Evolutionary conservation across 805 yeast species (phyloP).

Genomic region (Phaffomyces thermotolerans): DNA sequence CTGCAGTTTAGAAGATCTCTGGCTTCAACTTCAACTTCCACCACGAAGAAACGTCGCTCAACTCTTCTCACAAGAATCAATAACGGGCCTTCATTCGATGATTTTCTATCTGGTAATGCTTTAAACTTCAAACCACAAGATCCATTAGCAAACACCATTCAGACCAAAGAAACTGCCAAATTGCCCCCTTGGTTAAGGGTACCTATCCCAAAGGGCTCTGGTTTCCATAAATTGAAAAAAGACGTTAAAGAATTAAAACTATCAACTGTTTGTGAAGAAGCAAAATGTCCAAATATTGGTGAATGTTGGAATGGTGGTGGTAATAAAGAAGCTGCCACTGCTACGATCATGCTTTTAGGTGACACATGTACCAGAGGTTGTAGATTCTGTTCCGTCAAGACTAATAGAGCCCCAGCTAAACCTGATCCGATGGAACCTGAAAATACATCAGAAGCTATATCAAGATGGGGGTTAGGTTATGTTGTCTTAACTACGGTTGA

Average conservation of each 20-base stretch:
- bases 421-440: constrained; percentile 97
- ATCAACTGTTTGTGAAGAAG: constrained; percentile 97
- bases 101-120: constrained; percentile 79
- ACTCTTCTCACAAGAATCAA: constrained; percentile 32
- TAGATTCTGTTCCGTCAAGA: constrained; percentile 94
- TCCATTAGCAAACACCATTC: constrained; percentile 61
- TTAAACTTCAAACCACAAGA: constrained; percentile 48
- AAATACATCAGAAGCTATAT: constrained; percentile 94
- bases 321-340: constrained; percentile 81
- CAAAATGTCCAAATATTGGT: constrained; percentile 98
- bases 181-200: constrained; percentile 93
- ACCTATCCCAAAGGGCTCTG: constrained; percentile 92
- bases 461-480: constrained; percentile 97
- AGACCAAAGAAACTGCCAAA: constrained; percentile 24
- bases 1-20: constrained; percentile 1
- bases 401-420: constrained; percentile 77
- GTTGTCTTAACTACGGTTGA: constrained; percentile 97
- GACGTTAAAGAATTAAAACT: constrained; percentile 85
- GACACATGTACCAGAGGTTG: constrained; percentile 99
- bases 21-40: constrained; percentile 1
- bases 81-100: constrained; percentile 90
- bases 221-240: constrained; percentile 69
- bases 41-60: constrained; percentile 6
- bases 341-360: constrained; percentile 96
- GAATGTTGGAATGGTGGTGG: constrained; percentile 97